Evolutionary conservation across 768 basidiomycete species (phyloP).

Genomic region (Podaxis sp.): DNA sequence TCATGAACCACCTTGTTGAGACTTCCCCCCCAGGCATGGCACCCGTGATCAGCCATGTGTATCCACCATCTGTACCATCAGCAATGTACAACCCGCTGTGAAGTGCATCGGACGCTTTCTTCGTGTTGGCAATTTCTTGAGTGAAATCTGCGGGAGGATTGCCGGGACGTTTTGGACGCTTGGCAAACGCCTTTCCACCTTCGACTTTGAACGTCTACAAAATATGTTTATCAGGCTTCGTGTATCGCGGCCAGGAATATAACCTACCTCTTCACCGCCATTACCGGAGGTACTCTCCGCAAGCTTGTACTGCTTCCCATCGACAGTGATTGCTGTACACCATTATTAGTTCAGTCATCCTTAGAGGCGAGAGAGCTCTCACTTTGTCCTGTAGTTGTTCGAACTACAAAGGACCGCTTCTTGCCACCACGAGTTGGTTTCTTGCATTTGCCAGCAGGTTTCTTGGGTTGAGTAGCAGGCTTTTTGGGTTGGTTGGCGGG

Average conservation of each 20-base stretch:
- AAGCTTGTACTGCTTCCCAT: conserved; percentile 2
- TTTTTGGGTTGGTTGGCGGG: not conserved
- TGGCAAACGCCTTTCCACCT: not conserved
- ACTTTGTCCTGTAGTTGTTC: conserved; percentile 1
- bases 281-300: not conserved
- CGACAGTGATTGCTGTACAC: conserved; percentile 3
- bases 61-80: not conserved
- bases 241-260: not conserved
- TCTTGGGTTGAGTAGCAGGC: not conserved
- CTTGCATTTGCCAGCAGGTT: not conserved
- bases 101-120: not conserved
- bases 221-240: not conserved
- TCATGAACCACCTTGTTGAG: not conserved
- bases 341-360: not conserved
- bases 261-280: conserved; percentile 1
- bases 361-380: no score
- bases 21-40: conserved; percentile 6
- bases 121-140: not conserved
- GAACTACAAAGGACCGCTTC: not conserved
- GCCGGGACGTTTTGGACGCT: not conserved
- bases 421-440: not conserved
- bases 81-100: not conserved
- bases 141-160: not conserved
- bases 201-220: conserved; percentile 2
- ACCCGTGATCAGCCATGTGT: conserved; percentile 4